These are phyloP conservation scores for Mycena belliarum DNA, from an alignment of 768 basidiomycete species.

Conservation along the genomic window DNA sequence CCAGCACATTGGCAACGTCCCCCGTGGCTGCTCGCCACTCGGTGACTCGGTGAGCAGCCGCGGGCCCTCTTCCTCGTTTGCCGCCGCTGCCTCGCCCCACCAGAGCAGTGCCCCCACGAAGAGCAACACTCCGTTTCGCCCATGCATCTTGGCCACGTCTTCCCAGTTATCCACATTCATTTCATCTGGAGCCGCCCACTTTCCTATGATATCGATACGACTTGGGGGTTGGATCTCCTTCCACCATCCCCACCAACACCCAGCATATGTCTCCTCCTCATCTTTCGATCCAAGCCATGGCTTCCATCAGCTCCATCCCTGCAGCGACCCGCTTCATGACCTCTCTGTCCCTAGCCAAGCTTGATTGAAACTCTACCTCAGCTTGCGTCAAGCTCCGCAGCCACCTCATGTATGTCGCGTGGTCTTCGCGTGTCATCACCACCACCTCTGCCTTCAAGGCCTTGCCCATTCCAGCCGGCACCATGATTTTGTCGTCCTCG, in stretches of 20 bases:
- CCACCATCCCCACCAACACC: constrained; percentile 5
- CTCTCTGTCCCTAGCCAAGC: not conserved
- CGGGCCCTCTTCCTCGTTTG: not conserved
- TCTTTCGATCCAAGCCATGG: not conserved
- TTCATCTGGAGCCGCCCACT: not conserved
- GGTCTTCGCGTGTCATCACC: not conserved
- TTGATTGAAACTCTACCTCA: not conserved
- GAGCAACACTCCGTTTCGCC: constrained; percentile 1
- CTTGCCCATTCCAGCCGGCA: not conserved
- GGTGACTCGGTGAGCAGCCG: not conserved
- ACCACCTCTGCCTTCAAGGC: not conserved
- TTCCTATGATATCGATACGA: not conserved
- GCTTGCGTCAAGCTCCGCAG: not conserved
- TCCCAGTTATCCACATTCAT: not conserved
- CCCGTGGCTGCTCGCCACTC: not conserved
- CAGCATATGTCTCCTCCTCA: not conserved
- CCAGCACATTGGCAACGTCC: not conserved
- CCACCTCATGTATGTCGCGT: not conserved
- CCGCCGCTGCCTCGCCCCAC: constrained; percentile 4
- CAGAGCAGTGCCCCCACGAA: not conserved
- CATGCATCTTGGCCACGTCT: not conserved
- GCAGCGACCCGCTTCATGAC: not conserved
- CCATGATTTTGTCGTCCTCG: no score
- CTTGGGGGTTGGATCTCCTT: not conserved
- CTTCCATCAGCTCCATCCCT: not conserved